These are phyloP conservation scores for Dioszegia crocea DNA, from an alignment of 768 basidiomycete species.

Conservation along the genomic window DNA sequence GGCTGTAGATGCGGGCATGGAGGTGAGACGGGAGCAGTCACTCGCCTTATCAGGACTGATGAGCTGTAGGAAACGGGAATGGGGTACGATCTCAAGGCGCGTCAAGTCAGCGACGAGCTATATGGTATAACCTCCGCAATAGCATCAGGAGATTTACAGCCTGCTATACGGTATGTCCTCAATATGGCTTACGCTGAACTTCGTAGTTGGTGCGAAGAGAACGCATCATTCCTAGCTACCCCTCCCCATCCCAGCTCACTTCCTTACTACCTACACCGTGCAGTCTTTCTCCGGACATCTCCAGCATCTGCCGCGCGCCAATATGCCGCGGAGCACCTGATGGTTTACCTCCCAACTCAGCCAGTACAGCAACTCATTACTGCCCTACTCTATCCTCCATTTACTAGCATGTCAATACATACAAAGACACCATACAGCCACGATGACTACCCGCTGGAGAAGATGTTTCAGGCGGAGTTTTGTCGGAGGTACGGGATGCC, in stretches of 20 bases:
- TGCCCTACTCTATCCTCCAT: conserved; percentile 44
- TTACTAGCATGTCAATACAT: conserved; percentile 42
- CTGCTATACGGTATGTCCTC: background rate
- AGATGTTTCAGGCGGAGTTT: conserved; percentile 82
- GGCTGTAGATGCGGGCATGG: conserved; percentile 29
- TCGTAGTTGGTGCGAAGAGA: conserved; percentile 69
- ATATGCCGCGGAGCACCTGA: conserved; percentile 64
- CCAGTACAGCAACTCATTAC: conserved; percentile 43
- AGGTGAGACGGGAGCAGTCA: no score
- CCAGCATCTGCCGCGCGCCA: conserved; percentile 58
- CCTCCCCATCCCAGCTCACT: conserved; percentile 68
- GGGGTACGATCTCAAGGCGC: background rate
- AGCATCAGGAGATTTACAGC: background rate
- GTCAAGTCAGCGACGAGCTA: background rate
- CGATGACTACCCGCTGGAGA: conserved; percentile 56
- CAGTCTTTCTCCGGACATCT: conserved; percentile 77
- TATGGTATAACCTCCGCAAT: conserved; percentile 1
- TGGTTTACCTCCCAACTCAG: conserved; percentile 61
- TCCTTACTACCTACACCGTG: conserved; percentile 85
- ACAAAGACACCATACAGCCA: conserved; percentile 53
- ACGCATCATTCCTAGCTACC: conserved; percentile 62
- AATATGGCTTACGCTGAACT: background rate
- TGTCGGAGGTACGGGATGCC: conserved; percentile 84
- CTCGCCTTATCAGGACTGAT: conserved; percentile 9
- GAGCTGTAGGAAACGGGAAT: conserved; percentile 3